Evolutionary conservation across 75 land plant species (phyloP).

Genomic region (Picea glauca): DNA sequence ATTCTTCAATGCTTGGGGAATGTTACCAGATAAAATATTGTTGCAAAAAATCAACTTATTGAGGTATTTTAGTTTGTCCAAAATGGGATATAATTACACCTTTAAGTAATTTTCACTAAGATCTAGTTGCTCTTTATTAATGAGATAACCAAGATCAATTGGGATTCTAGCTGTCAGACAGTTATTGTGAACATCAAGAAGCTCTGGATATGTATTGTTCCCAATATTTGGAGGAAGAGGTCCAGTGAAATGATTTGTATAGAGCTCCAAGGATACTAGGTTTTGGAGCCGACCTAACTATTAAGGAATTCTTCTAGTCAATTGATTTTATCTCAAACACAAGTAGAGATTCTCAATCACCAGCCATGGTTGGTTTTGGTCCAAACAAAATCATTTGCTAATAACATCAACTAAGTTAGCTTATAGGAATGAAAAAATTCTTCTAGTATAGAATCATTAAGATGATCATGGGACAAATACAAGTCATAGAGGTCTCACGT

Average conservation of each 20-base stretch:
- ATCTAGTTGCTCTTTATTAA: slow-evolving; percentile 71
- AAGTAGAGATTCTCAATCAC: slow-evolving; percentile 26
- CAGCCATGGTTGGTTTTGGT: too few relatives aligned
- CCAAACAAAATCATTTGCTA: too few relatives aligned
- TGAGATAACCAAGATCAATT: slow-evolving; percentile 42
- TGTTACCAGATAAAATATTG: slow-evolving; percentile 55
- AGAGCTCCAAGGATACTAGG: slow-evolving; percentile 73
- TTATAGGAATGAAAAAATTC: too few relatives aligned
- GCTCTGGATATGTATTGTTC: slow-evolving; percentile 50
- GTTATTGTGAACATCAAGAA: slow-evolving; percentile 80
- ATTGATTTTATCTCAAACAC: slow-evolving; percentile 74
- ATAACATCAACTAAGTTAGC: too few relatives aligned
- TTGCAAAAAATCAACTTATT: slow-evolving; percentile 65
- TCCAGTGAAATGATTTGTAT: slow-evolving; percentile 7
- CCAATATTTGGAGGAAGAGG: slow-evolving; percentile 49
- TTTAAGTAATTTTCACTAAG: slow-evolving; percentile 64
- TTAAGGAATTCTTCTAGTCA: not conserved
- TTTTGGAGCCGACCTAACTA: slow-evolving; percentile 71
- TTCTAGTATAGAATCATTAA: too few relatives aligned
- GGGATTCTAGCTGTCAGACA: slow-evolving; percentile 62
- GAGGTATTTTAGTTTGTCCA: slow-evolving; percentile 61
- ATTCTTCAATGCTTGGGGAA: slow-evolving; percentile 50
- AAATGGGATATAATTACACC: slow-evolving; percentile 61
- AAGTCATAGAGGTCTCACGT: too few relatives aligned
- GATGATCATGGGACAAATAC: too few relatives aligned